These are phyloP conservation scores for Ascobolus immersus DNA, from an alignment of 495 filamentous ascomycete species.

Conservation along the genomic window DNA sequence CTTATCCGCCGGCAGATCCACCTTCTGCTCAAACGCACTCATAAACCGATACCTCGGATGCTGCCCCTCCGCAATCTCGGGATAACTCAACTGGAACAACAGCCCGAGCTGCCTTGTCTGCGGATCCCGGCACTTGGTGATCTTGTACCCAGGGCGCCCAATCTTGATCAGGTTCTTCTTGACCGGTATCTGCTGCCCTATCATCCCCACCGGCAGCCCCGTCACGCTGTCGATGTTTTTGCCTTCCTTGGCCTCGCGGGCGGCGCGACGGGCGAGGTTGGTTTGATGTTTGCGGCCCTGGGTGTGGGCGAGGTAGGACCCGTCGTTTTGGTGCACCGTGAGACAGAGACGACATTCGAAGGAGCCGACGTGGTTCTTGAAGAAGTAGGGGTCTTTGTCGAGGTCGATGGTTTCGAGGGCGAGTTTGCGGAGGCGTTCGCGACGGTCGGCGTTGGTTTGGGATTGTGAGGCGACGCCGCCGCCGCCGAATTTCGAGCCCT, in stretches of 20 bases:
- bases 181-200: conserved; percentile 46
- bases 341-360: conserved; percentile 96
- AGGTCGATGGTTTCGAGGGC: conserved; percentile 97
- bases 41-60: conserved; percentile 77
- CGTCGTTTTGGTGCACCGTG: conserved; percentile 99
- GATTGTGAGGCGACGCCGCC: conserved; percentile 85
- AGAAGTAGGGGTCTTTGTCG: conserved; percentile 98
- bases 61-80: conserved; percentile 57
- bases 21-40: conserved; percentile 87
- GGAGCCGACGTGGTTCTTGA: conserved; percentile 96
- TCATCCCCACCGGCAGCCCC: conserved; percentile 47
- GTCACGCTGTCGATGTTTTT: conserved; percentile 49
- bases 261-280: conserved; percentile 89
- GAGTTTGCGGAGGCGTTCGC: conserved; percentile 89
- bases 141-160: conserved; percentile 88
- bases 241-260: conserved; percentile 74
- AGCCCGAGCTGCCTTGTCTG: conserved; percentile 71
- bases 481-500: conserved; percentile 87
- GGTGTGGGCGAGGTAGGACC: conserved; percentile 95
- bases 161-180: conserved; percentile 89
- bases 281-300: conserved; percentile 98
- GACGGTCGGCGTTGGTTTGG: conserved; percentile 84
- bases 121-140: conserved; percentile 81
- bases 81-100: conserved; percentile 86
- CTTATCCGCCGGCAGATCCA: conserved; percentile 86